phyloP scores from a whole-genome alignment of 164 flowering plant genomes.

The Tetracentron sinense region DNA sequence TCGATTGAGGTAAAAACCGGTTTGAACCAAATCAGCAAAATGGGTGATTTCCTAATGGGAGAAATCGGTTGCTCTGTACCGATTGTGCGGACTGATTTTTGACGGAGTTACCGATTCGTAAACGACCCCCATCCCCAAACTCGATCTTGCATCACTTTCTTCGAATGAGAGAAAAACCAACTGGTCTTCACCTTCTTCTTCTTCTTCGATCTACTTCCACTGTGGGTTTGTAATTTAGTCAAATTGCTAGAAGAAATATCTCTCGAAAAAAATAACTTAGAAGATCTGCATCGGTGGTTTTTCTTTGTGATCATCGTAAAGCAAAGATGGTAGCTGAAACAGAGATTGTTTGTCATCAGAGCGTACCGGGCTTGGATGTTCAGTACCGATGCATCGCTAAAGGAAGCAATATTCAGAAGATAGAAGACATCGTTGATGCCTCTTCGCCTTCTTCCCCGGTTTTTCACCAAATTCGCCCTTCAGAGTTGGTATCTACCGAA shows the following conservation, averaged over 20 bases:
- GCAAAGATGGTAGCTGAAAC: constrained; percentile 30
- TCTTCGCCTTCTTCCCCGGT: constrained; percentile 17
- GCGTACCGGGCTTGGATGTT: constrained; percentile 28
- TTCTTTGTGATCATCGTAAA: constrained; percentile 19
- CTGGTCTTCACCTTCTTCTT: too few relatives aligned
- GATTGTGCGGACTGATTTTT: too few relatives aligned
- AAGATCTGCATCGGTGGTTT: neutral
- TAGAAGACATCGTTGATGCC: constrained; percentile 16
- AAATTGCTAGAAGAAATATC: too few relatives aligned
- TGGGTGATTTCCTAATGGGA: too few relatives aligned
- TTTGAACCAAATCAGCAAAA: too few relatives aligned
- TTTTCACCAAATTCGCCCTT: constrained; percentile 9
- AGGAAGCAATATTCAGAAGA: constrained; percentile 14
- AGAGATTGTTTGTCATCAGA: constrained; percentile 26
- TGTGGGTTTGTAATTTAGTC: constrained; percentile 4
- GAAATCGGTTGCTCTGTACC: too few relatives aligned
- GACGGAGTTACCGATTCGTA: too few relatives aligned
- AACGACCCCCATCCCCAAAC: too few relatives aligned
- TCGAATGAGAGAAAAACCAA: too few relatives aligned
- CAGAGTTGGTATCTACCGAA: constrained; percentile 21
- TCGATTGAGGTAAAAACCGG: too few relatives aligned
- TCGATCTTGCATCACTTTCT: too few relatives aligned
- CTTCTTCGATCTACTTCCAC: too few relatives aligned
- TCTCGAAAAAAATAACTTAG: neutral
- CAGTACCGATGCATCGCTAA: constrained; percentile 22